These are phyloP conservation scores for Kazachstania viticola DNA, from an alignment of 805 yeast species.

Conservation along the genomic window DNA sequence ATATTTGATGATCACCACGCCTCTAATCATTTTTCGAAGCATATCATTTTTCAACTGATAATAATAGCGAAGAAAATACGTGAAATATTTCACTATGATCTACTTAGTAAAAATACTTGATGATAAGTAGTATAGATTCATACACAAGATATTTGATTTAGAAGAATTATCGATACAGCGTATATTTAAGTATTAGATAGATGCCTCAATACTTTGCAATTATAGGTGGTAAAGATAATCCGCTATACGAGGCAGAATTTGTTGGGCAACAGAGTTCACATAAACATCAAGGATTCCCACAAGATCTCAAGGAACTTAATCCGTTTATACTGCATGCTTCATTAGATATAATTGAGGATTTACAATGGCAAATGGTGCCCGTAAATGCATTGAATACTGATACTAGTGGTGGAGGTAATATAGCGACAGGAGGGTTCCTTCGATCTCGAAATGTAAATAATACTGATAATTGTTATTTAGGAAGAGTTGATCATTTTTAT, in stretches of 20 bases:
- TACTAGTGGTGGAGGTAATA: constrained; percentile 1
- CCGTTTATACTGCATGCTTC: constrained; percentile 87
- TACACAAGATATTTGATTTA: no score
- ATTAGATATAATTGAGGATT: constrained; percentile 81
- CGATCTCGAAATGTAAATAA: constrained; percentile 15
- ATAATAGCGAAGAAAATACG: no score
- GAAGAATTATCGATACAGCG: no score
- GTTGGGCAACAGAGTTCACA: constrained; percentile 53
- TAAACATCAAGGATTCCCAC: constrained; percentile 45
- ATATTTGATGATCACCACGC: no score
- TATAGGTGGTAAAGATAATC: constrained; percentile 76
- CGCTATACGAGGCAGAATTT: constrained; percentile 79
- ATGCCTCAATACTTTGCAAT: constrained; percentile 86
- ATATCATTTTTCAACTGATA: no score
- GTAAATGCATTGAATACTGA: constrained; percentile 1
- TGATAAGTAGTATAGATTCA: no score
- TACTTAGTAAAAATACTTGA: no score
- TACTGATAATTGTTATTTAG: constrained; percentile 39
- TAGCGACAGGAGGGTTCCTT: constrained; percentile 14
- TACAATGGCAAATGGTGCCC: constrained; percentile 63
- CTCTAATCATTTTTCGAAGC: no score
- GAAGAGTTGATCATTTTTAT: constrained; percentile 75
- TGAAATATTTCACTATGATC: no score
- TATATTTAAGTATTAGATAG: no score
- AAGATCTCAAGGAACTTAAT: constrained; percentile 62